Base-by-base conservation (phyloP, 352 stramenopile genomes). In the Globisporangium nagaii region DNA sequence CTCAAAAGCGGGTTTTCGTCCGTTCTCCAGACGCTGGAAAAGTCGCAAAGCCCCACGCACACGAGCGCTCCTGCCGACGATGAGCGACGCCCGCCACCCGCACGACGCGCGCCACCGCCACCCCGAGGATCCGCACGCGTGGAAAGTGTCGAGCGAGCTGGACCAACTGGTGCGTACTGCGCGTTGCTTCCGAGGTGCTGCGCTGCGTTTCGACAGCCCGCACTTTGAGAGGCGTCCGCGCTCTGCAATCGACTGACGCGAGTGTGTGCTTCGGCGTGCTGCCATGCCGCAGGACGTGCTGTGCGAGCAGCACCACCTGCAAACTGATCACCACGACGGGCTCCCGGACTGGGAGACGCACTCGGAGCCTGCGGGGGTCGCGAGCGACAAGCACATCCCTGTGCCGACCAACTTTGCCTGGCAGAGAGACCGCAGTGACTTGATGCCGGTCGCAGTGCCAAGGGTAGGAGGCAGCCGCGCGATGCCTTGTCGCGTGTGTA, bases 371-470 rank as follows among this genome's bases (percentile, higher is more conserved):
- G 79, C 79, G 10, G 79, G 79, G 8, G 58, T 81, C 7, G 48
- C 65, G 28, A 79, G 53, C 43, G 24, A 25, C 0, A 44, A 60
- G 9, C 54, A 60, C 12, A 41, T 40, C 9, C 41, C 42, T 0
- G 67, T 63, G 20, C 75, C 75, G 8, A 24, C 66, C 1, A 79
- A 80, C 42, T 88, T 88, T 53, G 78, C 75, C 11, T 88, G 78
- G 77, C 17, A 44, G 12, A 42, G 46, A 17, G 55, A 45, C 2
- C 12, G 15, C 41, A 41, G n/a, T 42, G 30, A 32, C 27, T 37
- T 5, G 20, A 30, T 31, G 22, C 40, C 10, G 30, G n/a, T n/a
- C n/a, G n/a, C n/a, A n/a, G n/a, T n/a, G n/a, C n/a, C n/a, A n/a
- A n/a, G n/a, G n/a, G n/a, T n/a, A n/a, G n/a, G n/a, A n/a, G n/a